Conservation (phyloP, 2,329 filamentous ascomycete species). For the Dryadomyces quercivorus region DNA sequence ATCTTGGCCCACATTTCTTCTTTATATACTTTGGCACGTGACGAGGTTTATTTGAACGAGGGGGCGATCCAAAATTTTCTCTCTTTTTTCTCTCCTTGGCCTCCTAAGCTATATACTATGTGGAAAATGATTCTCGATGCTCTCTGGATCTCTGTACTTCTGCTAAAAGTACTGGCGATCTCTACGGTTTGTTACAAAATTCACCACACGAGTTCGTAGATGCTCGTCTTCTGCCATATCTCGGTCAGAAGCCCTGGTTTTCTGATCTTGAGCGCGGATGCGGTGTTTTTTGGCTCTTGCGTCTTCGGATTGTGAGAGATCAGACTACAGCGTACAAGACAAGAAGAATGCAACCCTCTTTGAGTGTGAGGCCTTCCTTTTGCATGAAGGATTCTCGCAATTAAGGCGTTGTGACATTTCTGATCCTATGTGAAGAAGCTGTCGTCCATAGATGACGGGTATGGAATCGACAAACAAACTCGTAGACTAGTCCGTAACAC, state of each 20-base stretch:
- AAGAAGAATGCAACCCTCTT: constrained; percentile 26
- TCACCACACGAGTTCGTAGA: background rate
- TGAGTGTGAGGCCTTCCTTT: constrained; percentile 26
- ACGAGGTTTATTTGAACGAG: too few relatives aligned
- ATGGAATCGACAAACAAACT: background rate
- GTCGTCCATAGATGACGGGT: too few relatives aligned
- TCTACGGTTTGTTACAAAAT: background rate
- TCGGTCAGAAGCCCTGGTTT: constrained; percentile 18
- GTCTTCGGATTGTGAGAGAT: background rate
- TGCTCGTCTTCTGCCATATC: constrained; percentile 25
- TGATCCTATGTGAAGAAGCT: background rate
- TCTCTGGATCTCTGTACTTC: too few relatives aligned
- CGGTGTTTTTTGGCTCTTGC: constrained; percentile 13
- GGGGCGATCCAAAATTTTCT: background rate
- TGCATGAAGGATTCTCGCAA: constrained; percentile 24
- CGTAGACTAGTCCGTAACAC: too few relatives aligned
- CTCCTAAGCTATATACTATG: too few relatives aligned
- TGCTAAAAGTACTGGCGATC: too few relatives aligned
- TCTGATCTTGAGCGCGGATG: constrained; percentile 25
- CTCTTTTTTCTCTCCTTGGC: background rate
- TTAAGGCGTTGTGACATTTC: constrained; percentile 26
- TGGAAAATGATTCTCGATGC: too few relatives aligned
- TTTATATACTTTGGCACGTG: too few relatives aligned
- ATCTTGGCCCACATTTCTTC: too few relatives aligned
- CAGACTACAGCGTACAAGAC: constrained; percentile 20